A percentile compares a stretch with the other conserved stretches of the same genome.
Evolutionary conservation across 768 basidiomycete genomes (phyloP).

Genomic region (Rhodotorula diobovata): DNA sequence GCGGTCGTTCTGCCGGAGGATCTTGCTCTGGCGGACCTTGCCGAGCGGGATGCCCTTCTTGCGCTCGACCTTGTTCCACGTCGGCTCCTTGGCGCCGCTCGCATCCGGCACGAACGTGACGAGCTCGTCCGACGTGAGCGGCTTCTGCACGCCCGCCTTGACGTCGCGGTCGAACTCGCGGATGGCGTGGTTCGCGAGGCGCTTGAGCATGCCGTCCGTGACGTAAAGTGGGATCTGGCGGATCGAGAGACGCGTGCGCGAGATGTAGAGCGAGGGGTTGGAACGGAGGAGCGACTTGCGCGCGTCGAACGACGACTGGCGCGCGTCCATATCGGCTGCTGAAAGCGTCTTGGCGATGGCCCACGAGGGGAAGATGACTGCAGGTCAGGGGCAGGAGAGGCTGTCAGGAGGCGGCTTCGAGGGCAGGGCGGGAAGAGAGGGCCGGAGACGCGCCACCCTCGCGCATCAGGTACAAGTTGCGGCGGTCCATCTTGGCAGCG

Average conservation of each 20-base stretch:
- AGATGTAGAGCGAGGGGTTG: constrained; percentile 91
- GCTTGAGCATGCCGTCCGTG: constrained; percentile 82
- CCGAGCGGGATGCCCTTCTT: constrained; percentile 50
- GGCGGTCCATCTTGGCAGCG: constrained; percentile 84
- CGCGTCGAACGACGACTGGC: constrained; percentile 76
- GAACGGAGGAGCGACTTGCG: constrained; percentile 75
- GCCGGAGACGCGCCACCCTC: constrained; percentile 60
- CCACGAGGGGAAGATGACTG: constrained; percentile 80
- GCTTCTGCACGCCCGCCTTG: constrained; percentile 57
- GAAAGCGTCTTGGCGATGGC: constrained; percentile 69
- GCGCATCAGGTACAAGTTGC: constrained; percentile 88
- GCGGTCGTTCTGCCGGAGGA: constrained; percentile 83
- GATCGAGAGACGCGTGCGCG: constrained; percentile 85
- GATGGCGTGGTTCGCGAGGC: constrained; percentile 74
- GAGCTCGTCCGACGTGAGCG: constrained; percentile 68
- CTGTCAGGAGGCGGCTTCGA: no score
- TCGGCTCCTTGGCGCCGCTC: constrained; percentile 42
- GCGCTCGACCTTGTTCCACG: constrained; percentile 44
- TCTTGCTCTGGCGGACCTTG: constrained; percentile 80
- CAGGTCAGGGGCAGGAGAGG: background rate
- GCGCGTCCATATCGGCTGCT: constrained; percentile 74
- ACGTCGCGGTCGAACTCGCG: constrained; percentile 76
- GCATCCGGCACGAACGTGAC: constrained; percentile 47
- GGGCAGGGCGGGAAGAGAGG: constrained; percentile 42
- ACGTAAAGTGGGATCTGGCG: constrained; percentile 87